These are phyloP conservation scores for Cudoniella acicularis DNA, from an alignment of 495 filamentous ascomycete genomes.

Conservation along the genomic window DNA sequence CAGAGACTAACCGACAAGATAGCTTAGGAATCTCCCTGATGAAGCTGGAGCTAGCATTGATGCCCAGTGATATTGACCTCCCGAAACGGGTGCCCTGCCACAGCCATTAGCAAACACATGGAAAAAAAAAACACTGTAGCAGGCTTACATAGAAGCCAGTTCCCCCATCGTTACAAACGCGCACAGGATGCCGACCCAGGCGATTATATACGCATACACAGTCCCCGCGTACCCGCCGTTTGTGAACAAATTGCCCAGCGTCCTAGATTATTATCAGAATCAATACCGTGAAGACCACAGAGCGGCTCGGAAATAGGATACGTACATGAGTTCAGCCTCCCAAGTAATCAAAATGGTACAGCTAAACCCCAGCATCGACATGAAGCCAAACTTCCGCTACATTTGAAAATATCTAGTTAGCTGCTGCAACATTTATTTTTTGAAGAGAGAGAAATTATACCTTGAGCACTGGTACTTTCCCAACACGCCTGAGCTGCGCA, in stretches of 20 bases:
- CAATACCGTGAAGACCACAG: background rate
- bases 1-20: constrained; percentile 36
- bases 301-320: no score
- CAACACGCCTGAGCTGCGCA: no score
- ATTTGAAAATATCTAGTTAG: no score
- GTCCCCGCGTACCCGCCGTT: constrained; percentile 49
- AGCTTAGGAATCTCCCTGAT: constrained; percentile 47
- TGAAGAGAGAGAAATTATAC: constrained; percentile 16
- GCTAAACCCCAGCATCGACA: constrained; percentile 43
- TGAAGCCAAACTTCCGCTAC: constrained; percentile 40
- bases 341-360: constrained; percentile 41
- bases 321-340: constrained; percentile 35
- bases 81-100: constrained; percentile 43
- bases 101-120: no score
- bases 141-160: constrained; percentile 37
- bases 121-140: background rate
- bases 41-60: constrained; percentile 51
- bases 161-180: constrained; percentile 40
- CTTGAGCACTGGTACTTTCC: constrained; percentile 48
- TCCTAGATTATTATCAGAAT: background rate
- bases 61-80: constrained; percentile 57
- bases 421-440: background rate
- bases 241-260: background rate
- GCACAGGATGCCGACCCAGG: constrained; percentile 43
- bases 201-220: constrained; percentile 46